Evolutionary conservation across 371 early-diverging fungal genomes (phyloP).

Genomic region (Lichtheimia ornata): DNA sequence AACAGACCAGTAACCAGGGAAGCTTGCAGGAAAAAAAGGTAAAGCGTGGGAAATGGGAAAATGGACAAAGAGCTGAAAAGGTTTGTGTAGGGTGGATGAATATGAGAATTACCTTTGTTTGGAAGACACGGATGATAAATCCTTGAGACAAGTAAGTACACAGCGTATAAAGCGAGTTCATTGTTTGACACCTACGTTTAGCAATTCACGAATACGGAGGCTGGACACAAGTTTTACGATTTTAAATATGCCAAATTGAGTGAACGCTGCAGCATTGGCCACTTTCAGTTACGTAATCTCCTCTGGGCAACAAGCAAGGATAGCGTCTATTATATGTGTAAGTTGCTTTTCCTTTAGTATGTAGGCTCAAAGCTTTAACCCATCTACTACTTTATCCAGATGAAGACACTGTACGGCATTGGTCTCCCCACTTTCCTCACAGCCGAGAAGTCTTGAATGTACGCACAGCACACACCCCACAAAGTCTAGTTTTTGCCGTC

Average conservation of each 20-base stretch:
- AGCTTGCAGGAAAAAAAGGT: constrained; percentile 34
- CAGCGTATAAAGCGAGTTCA: neutral
- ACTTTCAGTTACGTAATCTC: constrained; percentile 81
- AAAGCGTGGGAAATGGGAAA: neutral
- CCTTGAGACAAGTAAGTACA: neutral
- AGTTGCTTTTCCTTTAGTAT: constrained; percentile 14
- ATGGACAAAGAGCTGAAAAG: neutral
- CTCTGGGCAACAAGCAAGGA: constrained; percentile 74
- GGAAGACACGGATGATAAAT: constrained; percentile 15
- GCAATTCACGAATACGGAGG: constrained; percentile 12
- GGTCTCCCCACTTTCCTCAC: constrained; percentile 62
- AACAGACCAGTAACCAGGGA: constrained; percentile 22
- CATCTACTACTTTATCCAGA: constrained; percentile 28
- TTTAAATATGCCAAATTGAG: constrained; percentile 43
- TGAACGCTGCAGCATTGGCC: constrained; percentile 45
- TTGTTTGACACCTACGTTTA: neutral
- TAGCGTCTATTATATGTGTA: constrained; percentile 68
- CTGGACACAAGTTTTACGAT: constrained; percentile 33
- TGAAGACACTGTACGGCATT: constrained; percentile 55
- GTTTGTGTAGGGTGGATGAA: constrained; percentile 19
- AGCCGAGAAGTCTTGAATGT: constrained; percentile 55
- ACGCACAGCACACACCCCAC: constrained; percentile 28
- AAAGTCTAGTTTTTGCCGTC: constrained; percentile 43
- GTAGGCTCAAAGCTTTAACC: neutral
- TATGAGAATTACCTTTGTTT: constrained; percentile 29